Evolutionary conservation across 2,329 filamentous ascomycete species (phyloP), one percentile per base, ranked within the genome.

Genomic region (Plenodomus biglobosus): DNA sequence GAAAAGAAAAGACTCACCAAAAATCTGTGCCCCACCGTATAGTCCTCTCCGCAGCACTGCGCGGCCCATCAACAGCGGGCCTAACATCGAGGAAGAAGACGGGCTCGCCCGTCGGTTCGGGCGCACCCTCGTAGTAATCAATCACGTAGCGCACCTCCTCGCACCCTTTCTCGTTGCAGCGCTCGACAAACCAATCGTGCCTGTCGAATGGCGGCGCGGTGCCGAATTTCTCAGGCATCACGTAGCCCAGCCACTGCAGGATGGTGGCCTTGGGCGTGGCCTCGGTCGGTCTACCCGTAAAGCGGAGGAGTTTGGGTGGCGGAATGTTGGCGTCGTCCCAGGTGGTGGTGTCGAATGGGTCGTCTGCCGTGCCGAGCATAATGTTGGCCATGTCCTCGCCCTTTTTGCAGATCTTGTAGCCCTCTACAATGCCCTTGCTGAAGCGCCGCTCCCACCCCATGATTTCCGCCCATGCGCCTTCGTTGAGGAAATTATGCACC

Each of bases 401-500:
- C 38, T 82, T 82, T 50, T 80, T 82, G 72, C 89, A 94, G 49
- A 86, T 80, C 56, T 84, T 78, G 85, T 87, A 92, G 35, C 88
- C 90, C 39, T 82, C 79, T 50, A 73, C 76, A 19, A 96, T 72
- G 0, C 94, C 94, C 27, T 80, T 80, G 17, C 82, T 79, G 68
- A 97, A 99, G 44, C 92, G 84, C 46, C 85, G 81, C 78, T 99
- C 94, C 92, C 92, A 97, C 36, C 87, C 88, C 57, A 94, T 81
- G 66, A 99, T 95, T 78, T 99, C 94, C 16, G 83, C 82, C 94
- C 94, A 99, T 7, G 94, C 94, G 56, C 94, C 94, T 72, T 99
- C 94, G 71, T 99, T 99, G 50, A 99, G 74, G 66, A 96, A 97
- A 74, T 99, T 99, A 78, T 99, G 94, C 10, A 97, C 90, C 0